These are phyloP conservation scores for Glebionis coronaria DNA, from an alignment of 129 eudicot species.

Conservation along the genomic window DNA sequence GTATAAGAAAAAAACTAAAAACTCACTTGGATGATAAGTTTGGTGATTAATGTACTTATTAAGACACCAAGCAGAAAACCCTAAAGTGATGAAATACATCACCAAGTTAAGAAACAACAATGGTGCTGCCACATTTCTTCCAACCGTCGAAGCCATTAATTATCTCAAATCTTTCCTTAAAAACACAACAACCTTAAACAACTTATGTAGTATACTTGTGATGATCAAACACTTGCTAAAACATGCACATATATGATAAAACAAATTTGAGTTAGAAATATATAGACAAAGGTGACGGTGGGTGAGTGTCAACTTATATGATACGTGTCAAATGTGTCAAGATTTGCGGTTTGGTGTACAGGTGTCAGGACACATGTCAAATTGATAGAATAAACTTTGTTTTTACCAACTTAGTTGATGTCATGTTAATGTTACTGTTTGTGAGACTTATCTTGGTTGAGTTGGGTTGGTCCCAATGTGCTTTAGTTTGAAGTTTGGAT, in stretches of 20 bases:
- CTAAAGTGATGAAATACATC: slow-evolving; percentile 65
- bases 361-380: slow-evolving; percentile 19
- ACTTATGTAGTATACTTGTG: background rate
- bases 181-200: background rate
- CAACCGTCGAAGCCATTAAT: slow-evolving; percentile 67
- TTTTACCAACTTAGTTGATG: background rate
- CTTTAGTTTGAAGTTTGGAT: slow-evolving; percentile 11
- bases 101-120: slow-evolving; percentile 79
- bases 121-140: slow-evolving; percentile 80
- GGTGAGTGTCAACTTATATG: slow-evolving; percentile 7
- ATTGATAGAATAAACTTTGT: background rate
- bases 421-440: background rate
- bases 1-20: background rate
- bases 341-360: slow-evolving; percentile 9
- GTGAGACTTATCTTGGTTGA: background rate
- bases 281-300: slow-evolving; percentile 1
- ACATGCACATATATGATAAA: no score
- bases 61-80: slow-evolving; percentile 85
- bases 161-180: slow-evolving; percentile 7
- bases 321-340: slow-evolving; percentile 11
- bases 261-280: background rate
- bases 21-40: slow-evolving; percentile 81
- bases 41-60: slow-evolving; percentile 58
- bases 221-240: no score
- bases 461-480: background rate